Base-by-base conservation (phyloP, 768 basidiomycete genomes). In the Termitomyces sp. region DNA sequence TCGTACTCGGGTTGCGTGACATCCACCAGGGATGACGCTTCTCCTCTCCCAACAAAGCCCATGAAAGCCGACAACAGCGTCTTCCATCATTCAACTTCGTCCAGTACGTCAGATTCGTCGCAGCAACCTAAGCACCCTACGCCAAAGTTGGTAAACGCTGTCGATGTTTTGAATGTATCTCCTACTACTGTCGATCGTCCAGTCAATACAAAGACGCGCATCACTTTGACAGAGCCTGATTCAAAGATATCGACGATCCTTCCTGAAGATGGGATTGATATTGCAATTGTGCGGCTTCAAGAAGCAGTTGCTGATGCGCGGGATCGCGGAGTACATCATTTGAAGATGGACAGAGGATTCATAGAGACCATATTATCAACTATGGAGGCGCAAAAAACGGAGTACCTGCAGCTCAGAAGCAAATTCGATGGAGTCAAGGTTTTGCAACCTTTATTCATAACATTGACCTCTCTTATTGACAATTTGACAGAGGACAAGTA, bases 361-460 rank as follows among this genome's bases (percentile, higher is more conserved):
- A 75, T 94, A 9, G 86, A 89, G 65, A 78, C 81, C 11, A 81
- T 94, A 19, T 65, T 95, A 46, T 70, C 70, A 26, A 79, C 85
- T 54, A 71, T 96, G 55, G 85, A 91, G 60, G 76, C 82, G 28
- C 77, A 82, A 50, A 82, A 82, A 65, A 74, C 76, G 26, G 86
- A 87, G 55, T 80, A 81, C 58, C 60, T 70, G 35, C 80, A 83
- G 46, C 73, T 97, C 64, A 92, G 87, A 67, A 78, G 71, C 54
- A 90, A 84, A 69, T 82, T 96, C 59, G 91, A 94, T 67, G 87
- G 88, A 10, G 84, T 91, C 68, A 92, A 94, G 83, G 96, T 96
- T 35, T 61, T 58, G 82, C 56, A 43, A 55, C 51, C 41, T 44
- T 58, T 45, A 19, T 38, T 6, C 42, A 19, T 50, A 6, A 53